Evolutionary conservation across 805 yeast species (phyloP).

Genomic region (Metschnikowia chrysomelidarum): DNA sequence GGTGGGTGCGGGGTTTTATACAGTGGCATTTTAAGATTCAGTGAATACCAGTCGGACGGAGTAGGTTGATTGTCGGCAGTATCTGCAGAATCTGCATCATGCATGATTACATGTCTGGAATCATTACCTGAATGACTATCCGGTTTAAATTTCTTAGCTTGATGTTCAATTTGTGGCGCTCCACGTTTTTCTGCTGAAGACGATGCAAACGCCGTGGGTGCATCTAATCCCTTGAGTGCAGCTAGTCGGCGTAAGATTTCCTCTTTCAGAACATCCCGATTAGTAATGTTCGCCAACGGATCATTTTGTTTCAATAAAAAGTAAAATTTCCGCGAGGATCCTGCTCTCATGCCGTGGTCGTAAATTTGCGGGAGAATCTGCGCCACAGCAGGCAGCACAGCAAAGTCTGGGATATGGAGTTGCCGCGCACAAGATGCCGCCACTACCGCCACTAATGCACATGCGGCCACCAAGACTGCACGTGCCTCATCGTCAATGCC

Average conservation of each 20-base stretch:
- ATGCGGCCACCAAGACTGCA: conserved; percentile 24
- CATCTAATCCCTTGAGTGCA: not conserved
- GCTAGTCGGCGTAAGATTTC: not conserved
- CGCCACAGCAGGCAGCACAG: conserved; percentile 8
- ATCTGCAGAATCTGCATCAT: too few relatives aligned
- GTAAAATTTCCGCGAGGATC: conserved; percentile 11
- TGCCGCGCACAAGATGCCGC: conserved; percentile 9
- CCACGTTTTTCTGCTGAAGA: too few relatives aligned
- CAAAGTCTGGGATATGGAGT: conserved; percentile 6
- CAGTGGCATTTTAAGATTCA: conserved; percentile 21
- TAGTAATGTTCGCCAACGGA: too few relatives aligned
- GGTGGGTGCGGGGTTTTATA: conserved; percentile 16
- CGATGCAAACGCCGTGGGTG: not conserved
- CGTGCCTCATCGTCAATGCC: conserved; percentile 32
- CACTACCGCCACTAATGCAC: conserved; percentile 24
- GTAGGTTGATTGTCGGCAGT: too few relatives aligned
- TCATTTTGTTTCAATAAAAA: conserved; percentile 17
- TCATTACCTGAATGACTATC: too few relatives aligned
- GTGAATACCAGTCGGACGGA: too few relatives aligned
- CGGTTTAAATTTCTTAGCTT: too few relatives aligned
- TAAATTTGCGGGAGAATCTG: conserved; percentile 12
- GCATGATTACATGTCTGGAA: too few relatives aligned
- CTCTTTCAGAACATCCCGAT: too few relatives aligned
- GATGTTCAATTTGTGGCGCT: too few relatives aligned
- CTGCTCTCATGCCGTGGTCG: conserved; percentile 14